These are phyloP conservation scores for Pelargonium nanum DNA, from an alignment of 345 rosid species.

Conservation along the genomic window DNA sequence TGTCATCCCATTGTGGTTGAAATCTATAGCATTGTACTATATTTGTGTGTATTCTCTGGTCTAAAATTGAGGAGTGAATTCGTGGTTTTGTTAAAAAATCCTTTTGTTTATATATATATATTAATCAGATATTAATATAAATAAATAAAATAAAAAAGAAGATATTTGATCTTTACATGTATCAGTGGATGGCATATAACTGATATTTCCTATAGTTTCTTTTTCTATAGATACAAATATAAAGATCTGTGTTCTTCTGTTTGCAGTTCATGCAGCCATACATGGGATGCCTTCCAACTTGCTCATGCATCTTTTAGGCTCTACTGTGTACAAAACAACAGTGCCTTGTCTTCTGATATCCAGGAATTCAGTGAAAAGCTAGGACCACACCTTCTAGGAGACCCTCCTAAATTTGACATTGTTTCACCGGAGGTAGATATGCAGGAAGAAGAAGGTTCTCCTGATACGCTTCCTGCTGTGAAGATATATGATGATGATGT, in stretches of 20 bases:
- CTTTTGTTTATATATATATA: too few species aligned
- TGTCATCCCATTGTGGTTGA: too few species aligned
- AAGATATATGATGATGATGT: constrained; percentile 95
- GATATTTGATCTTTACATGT: not conserved
- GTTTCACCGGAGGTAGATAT: constrained; percentile 46
- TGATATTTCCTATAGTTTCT: not conserved
- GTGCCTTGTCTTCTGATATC: constrained; percentile 25
- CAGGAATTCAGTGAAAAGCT: constrained; percentile 35
- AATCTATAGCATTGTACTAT: not conserved
- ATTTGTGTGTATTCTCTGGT: not conserved
- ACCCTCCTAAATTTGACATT: constrained; percentile 73
- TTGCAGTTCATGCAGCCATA: constrained; percentile 83
- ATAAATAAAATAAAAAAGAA: too few species aligned
- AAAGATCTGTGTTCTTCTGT: constrained; percentile 8
- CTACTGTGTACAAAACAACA: constrained; percentile 45
- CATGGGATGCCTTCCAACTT: constrained; percentile 86
- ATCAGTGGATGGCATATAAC: too few species aligned
- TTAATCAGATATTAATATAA: too few species aligned
- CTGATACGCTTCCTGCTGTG: constrained; percentile 66
- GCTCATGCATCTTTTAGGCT: constrained; percentile 83
- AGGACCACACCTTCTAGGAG: constrained; percentile 81
- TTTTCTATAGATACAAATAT: not conserved
- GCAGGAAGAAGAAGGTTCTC: constrained; percentile 65
- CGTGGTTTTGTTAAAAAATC: too few species aligned
- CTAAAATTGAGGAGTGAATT: not conserved